A percentile compares a stretch with the other conserved stretches of the same genome.
Conservation (phyloP, 176 grass and related monocot genomes). For the Oryza meyeriana region DNA sequence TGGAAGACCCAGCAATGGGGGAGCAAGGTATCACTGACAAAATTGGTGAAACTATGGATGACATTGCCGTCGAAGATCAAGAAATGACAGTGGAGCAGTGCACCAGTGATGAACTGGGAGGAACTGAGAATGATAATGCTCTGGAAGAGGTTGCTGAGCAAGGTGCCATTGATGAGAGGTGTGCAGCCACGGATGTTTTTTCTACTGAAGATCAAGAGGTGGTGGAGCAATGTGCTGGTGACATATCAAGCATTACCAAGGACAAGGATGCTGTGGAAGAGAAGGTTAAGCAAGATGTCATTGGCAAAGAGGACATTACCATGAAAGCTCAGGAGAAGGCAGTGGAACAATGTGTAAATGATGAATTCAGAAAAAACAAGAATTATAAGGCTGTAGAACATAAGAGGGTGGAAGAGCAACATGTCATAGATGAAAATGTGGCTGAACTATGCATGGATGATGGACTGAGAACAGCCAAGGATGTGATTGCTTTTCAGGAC, state of each 20-base stretch:
- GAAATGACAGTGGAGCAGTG: neutral
- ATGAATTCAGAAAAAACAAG: constrained; percentile 3
- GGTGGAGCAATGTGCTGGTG: neutral
- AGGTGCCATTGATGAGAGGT: neutral
- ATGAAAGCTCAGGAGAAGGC: neutral
- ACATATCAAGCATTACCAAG: neutral
- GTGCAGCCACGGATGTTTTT: neutral
- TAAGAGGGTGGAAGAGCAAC: neutral
- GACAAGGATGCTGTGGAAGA: neutral
- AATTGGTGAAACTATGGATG: neutral
- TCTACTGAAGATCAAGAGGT: neutral
- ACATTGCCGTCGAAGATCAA: neutral
- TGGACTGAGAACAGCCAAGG: neutral
- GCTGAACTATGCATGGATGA: neutral
- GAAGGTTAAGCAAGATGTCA: neutral
- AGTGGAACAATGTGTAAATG: neutral
- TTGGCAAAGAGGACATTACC: neutral
- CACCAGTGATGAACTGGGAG: neutral
- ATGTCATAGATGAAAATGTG: neutral
- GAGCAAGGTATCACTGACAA: neutral
- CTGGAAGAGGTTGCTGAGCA: neutral
- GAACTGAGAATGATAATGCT: neutral
- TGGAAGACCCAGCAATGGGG: neutral
- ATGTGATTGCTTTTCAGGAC: neutral
- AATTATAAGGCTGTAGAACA: neutral